These are phyloP conservation scores for Omphalea diandra DNA, from an alignment of 441 rosid genomes.

Conservation along the genomic window DNA sequence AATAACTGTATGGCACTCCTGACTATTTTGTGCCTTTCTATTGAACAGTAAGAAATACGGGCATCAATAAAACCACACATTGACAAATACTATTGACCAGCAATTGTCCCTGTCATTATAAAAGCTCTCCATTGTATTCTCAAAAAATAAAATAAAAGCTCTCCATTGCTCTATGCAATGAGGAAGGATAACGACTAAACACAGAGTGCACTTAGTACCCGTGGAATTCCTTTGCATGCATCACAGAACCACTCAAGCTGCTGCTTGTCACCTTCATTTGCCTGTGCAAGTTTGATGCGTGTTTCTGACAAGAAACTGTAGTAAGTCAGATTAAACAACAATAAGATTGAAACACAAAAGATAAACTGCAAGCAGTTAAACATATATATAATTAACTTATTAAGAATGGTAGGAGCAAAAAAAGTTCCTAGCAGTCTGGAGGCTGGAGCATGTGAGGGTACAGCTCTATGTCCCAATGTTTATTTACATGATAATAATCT, in stretches of 20 bases:
- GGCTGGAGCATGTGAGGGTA: slow-evolving; percentile 35
- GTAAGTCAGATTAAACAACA: slow-evolving; percentile 13
- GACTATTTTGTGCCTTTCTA: neutral
- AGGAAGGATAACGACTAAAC: slow-evolving; percentile 10
- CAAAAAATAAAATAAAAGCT: no score
- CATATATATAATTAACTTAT: neutral
- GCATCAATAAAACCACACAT: neutral
- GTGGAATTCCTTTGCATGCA: slow-evolving; percentile 96
- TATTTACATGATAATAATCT: slow-evolving; percentile 7
- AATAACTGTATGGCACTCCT: neutral
- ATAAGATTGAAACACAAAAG: neutral
- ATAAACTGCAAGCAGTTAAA: neutral
- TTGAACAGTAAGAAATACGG: neutral
- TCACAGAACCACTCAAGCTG: slow-evolving; percentile 83
- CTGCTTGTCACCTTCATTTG: slow-evolving; percentile 64
- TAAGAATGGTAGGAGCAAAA: slow-evolving; percentile 1
- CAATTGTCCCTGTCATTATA: neutral
- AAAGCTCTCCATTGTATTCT: neutral
- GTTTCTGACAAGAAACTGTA: slow-evolving; percentile 47
- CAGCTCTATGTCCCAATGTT: neutral
- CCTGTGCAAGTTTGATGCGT: slow-evolving; percentile 68
- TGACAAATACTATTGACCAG: neutral
- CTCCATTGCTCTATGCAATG: slow-evolving; percentile 4
- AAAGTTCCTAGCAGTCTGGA: slow-evolving; percentile 14
- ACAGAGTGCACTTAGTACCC: slow-evolving; percentile 39